phyloP scores from a whole-genome alignment of 2,329 filamentous ascomycete species.

The Ophiostoma triangulosporum region DNA sequence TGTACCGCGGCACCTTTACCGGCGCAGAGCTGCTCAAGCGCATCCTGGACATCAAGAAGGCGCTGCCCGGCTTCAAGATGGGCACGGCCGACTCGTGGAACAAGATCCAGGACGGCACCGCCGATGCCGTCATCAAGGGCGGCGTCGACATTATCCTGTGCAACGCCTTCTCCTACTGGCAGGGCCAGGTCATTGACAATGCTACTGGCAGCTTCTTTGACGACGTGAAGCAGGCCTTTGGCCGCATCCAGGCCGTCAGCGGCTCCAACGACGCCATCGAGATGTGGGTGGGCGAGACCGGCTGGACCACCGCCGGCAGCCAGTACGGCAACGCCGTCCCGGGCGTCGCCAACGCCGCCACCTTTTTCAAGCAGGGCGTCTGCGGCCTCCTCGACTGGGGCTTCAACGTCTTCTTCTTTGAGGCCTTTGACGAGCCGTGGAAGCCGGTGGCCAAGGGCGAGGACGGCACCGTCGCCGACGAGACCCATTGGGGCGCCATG shows the following conservation, averaged over 20 bases:
- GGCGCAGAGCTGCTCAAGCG: slow-evolving; percentile 7
- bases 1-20: slow-evolving; percentile 10
- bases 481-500: slow-evolving; percentile 12
- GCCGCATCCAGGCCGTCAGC: slow-evolving; percentile 6
- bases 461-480: slow-evolving; percentile 7
- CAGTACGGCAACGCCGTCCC: slow-evolving; percentile 7
- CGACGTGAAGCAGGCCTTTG: slow-evolving; percentile 9
- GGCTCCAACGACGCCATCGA: slow-evolving; percentile 5
- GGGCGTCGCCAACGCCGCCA: slow-evolving; percentile 3
- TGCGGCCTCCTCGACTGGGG: slow-evolving; percentile 9
- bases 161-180: slow-evolving; percentile 12
- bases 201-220: slow-evolving; percentile 7
- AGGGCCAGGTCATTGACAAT: slow-evolving; percentile 8
- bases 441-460: slow-evolving; percentile 6
- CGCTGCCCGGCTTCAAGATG: slow-evolving; percentile 7
- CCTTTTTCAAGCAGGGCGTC: slow-evolving; percentile 6
- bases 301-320: slow-evolving; percentile 7
- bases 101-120: slow-evolving; percentile 11
- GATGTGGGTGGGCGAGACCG: slow-evolving; percentile 11
- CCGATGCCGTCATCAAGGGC: slow-evolving; percentile 5
- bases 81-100: slow-evolving; percentile 11
- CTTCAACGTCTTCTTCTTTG: slow-evolving; percentile 11
- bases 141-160: slow-evolving; percentile 10
- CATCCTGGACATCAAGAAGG: slow-evolving; percentile 5
- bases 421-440: slow-evolving; percentile 11